Evolutionary conservation across 371 early-diverging fungal species (phyloP).

Genomic region (Mucor indicus): DNA sequence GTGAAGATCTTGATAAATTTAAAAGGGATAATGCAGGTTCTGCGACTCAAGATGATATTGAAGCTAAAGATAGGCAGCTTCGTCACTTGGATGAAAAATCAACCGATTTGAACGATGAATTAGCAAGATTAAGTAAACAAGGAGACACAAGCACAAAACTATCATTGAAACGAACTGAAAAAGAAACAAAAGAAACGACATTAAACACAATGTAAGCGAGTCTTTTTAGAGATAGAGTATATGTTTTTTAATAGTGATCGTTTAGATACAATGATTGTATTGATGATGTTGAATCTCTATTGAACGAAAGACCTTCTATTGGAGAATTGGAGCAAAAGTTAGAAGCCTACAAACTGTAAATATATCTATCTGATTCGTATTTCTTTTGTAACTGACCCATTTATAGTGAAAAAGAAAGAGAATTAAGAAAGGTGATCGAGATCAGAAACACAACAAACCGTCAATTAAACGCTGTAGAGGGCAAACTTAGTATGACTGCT

Average conservation of each 20-base stretch:
- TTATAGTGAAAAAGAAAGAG: slow-evolving; percentile 22
- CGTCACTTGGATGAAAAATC: slow-evolving; percentile 31
- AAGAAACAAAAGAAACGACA: slow-evolving; percentile 30
- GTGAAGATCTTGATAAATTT: too few relatives aligned
- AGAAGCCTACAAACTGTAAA: slow-evolving; percentile 1
- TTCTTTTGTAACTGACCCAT: too few relatives aligned
- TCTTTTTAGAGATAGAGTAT: neutral
- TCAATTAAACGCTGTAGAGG: slow-evolving; percentile 37
- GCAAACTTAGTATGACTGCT: slow-evolving; percentile 37
- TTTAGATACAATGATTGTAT: slow-evolving; percentile 19
- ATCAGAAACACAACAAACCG: slow-evolving; percentile 17
- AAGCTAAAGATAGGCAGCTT: slow-evolving; percentile 22
- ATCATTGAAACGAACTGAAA: slow-evolving; percentile 46
- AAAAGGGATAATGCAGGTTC: neutral
- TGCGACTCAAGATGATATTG: slow-evolving; percentile 2
- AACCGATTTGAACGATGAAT: slow-evolving; percentile 41
- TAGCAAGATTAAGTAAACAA: slow-evolving; percentile 47
- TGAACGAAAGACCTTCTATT: slow-evolving; percentile 21
- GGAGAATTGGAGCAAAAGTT: slow-evolving; percentile 28
- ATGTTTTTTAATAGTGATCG: neutral
- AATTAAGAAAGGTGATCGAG: slow-evolving; percentile 15
- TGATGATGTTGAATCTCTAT: slow-evolving; percentile 23
- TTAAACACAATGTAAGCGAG: slow-evolving; percentile 20
- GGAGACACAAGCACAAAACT: slow-evolving; percentile 60
- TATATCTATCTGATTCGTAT: too few relatives aligned